A percentile compares a stretch with the other conserved stretches of the same genome.
Conservation (phyloP, 139 green algal genomes). For the Chlamydomonas urium region DNA sequence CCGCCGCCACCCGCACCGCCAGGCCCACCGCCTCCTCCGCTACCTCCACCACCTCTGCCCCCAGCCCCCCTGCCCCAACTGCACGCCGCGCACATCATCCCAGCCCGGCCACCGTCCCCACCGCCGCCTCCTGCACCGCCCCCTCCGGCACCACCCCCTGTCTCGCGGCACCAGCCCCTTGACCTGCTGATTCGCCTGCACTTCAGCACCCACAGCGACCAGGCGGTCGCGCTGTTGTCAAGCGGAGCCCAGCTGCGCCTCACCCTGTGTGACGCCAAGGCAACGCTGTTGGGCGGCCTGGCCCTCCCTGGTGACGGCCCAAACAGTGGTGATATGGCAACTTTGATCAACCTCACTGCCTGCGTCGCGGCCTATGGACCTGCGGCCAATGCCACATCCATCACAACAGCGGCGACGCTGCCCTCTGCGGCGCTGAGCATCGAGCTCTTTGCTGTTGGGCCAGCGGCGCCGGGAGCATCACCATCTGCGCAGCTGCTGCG, state of each 20-base stretch:
- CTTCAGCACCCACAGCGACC: neutral
- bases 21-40: too few relatives aligned
- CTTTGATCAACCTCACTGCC: too few relatives aligned
- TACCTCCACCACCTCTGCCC: neutral
- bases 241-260: neutral
- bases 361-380: too few relatives aligned
- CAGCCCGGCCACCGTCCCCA: neutral
- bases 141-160: neutral
- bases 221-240: neutral
- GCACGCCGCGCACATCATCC: neutral
- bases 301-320: neutral
- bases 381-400: too few relatives aligned
- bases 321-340: slow-evolving; percentile 4
- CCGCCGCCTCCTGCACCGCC: neutral
- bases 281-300: neutral
- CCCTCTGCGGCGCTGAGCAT: too few relatives aligned
- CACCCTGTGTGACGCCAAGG: neutral
- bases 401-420: too few relatives aligned
- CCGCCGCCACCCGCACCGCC: neutral
- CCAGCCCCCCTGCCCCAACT: neutral
- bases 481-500: neutral
- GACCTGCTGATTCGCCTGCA: neutral
- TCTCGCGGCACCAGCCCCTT: neutral
- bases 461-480: neutral
- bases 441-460: neutral